Base-by-base conservation (phyloP, 169 alveolate species). In the Eimeria mitis region DNA sequence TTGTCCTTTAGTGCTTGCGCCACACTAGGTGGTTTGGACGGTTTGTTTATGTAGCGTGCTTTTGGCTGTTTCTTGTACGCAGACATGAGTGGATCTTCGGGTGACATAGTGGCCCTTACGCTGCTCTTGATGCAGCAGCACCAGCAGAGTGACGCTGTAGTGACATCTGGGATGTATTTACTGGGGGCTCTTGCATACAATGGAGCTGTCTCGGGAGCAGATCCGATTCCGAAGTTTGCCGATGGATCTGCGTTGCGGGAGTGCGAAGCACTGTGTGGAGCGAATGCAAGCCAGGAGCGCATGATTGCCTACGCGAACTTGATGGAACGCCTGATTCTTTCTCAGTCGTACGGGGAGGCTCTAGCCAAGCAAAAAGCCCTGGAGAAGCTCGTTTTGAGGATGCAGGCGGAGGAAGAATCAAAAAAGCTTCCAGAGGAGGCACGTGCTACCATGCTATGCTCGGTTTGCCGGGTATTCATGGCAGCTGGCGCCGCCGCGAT, bases 121-220 rank as follows among this genome's bases (percentile, higher is more conserved):
- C 34, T 92, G 37, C 52, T 83, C 78, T 79, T 92, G 83, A 92
- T 92, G 96, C 96, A 92, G 40, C 96, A 92, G 96, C 96, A 92
- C 79, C 92, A 92, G 65, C 52, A 84, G 70, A 92, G 84, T 91
- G 96, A 92, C 68, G 94, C 79, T 37, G 96, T 92, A 25, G 96
- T 92, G 52, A 79, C 92, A 4, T 88, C 96, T 21, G 96, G 96
- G 40, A 79, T 92, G 94, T 88, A 92, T 23, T 63, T 92, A 25
- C 65, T 92, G n/a, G 96, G 96, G 42, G 96, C 96, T 19, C 89
- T 83, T 59, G 96, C 94, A 8, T 79, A 79, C 89, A 83, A 63
- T 52, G 94, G 89, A 59, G 91, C 94, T 68, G 94, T 79, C 31
- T 89, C 96, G 0, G 94, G 94, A 6, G 89, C 89, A 2, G 96